These are phyloP conservation scores for Pontederia paniculata DNA, from an alignment of 176 grass and related monocot genomes.

Conservation along the genomic window DNA sequence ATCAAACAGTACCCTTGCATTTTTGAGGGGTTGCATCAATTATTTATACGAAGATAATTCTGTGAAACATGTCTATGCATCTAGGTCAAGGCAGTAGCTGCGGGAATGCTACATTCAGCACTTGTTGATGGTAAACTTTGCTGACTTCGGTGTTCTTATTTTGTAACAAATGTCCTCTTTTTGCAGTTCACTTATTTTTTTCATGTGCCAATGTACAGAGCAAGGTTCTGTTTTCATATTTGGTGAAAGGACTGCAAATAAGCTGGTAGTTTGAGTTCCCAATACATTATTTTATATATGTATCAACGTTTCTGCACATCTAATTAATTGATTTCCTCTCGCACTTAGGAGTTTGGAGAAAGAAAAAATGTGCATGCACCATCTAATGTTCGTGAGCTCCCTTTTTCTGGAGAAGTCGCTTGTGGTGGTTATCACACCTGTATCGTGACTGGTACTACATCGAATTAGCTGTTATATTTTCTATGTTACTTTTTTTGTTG, in stretches of 20 bases:
- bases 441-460: constrained; percentile 57
- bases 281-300: too few relatives aligned
- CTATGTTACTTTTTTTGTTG: constrained; percentile 10
- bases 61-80: not conserved
- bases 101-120: constrained; percentile 93
- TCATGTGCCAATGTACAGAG: constrained; percentile 40
- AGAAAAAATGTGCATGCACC: constrained; percentile 50
- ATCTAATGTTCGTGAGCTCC: constrained; percentile 52
- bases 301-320: too few relatives aligned
- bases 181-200: constrained; percentile 18
- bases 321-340: not conserved
- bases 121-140: constrained; percentile 66
- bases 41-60: not conserved
- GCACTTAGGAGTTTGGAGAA: constrained; percentile 36
- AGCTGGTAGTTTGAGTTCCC: constrained; percentile 40
- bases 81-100: constrained; percentile 77
- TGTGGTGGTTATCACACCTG: constrained; percentile 97
- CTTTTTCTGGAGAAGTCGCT: constrained; percentile 65
- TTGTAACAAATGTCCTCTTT: not conserved
- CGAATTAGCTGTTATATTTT: not conserved
- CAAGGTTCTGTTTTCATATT: constrained; percentile 71
- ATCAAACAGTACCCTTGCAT: too few relatives aligned
- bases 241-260: constrained; percentile 56
- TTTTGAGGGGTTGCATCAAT: too few relatives aligned
- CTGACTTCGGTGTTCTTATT: constrained; percentile 11